A percentile compares a stretch with the other conserved stretches of the same genome.
Evolutionary conservation across 345 rosid species (phyloP).

Genomic region (Raphanus sativus): DNA sequence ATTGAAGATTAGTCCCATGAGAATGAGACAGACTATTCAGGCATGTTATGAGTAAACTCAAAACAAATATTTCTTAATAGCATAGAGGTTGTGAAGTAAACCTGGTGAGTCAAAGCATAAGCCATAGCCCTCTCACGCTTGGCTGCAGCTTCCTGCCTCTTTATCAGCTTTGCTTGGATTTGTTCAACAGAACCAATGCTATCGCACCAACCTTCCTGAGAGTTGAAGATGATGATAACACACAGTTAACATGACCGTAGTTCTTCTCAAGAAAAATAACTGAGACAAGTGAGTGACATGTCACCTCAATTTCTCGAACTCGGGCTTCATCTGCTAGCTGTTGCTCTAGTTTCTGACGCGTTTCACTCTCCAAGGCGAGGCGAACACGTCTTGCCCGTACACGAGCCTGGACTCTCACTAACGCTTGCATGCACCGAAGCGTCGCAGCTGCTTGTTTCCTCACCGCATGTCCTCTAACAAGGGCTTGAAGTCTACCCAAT

Average conservation of each 20-base stretch:
- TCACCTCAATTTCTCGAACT: constrained; percentile 94
- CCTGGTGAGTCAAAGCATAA: constrained; percentile 98
- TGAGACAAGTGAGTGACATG: not conserved
- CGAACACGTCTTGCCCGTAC: constrained; percentile 98
- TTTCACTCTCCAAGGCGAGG: constrained; percentile 84
- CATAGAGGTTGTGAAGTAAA: constrained; percentile 30
- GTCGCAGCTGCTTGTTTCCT: constrained; percentile 99
- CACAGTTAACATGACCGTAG: not conserved
- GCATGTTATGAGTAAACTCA: no score
- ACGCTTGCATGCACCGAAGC: constrained; percentile 99
- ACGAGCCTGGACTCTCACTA: constrained; percentile 98
- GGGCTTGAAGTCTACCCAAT: constrained; percentile 95
- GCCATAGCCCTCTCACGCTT: constrained; percentile 99
- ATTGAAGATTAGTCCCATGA: not conserved
- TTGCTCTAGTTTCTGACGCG: constrained; percentile 69
- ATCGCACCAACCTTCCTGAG: constrained; percentile 97
- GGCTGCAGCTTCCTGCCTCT: constrained; percentile 97
- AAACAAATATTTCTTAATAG: no score
- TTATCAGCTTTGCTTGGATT: constrained; percentile 85
- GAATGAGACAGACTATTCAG: not conserved
- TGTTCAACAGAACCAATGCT: constrained; percentile 92
- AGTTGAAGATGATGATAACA: constrained; percentile 1
- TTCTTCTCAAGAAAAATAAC: not conserved
- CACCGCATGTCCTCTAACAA: constrained; percentile 96
- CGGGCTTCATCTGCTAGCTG: constrained; percentile 74